These are phyloP conservation scores for Bassia scoparia DNA, from an alignment of 148 eudicot species.

Conservation along the genomic window DNA sequence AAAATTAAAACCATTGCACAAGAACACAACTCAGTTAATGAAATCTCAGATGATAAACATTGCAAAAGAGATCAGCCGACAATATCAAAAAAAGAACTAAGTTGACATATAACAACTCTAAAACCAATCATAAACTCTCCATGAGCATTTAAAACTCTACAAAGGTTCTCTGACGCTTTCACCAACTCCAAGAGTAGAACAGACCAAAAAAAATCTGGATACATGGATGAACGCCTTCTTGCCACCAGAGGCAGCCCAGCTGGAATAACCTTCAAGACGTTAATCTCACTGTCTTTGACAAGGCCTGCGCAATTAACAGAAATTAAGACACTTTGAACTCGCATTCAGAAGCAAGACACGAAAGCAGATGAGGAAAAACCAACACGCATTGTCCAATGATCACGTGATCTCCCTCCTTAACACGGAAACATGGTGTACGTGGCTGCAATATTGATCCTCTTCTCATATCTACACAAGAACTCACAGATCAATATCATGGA, in stretches of 20 bases:
- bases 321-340: too few relatives aligned
- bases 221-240: constrained; percentile 58
- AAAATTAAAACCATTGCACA: too few relatives aligned
- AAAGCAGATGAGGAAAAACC: background rate
- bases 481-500: background rate
- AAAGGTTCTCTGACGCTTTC: constrained; percentile 8
- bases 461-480: constrained; percentile 37
- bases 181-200: background rate
- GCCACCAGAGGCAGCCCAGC: constrained; percentile 47
- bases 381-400: constrained; percentile 61
- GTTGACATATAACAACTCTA: constrained; percentile 9
- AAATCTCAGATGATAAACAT: background rate
- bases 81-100: constrained; percentile 9
- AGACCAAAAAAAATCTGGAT: background rate
- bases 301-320: constrained; percentile 32
- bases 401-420: constrained; percentile 60
- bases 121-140: constrained; percentile 12
- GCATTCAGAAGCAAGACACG: background rate
- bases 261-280: constrained; percentile 61
- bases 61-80: background rate
- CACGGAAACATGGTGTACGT: constrained; percentile 64
- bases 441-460: constrained; percentile 65
- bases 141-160: constrained; percentile 11
- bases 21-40: too few relatives aligned
- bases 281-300: constrained; percentile 60